Percentiles rank a stretch among this genome's conserved stretches.
These are phyloP conservation scores for Closterium sp. DNA, from an alignment of 139 green algal species.

Conservation along the genomic window DNA sequence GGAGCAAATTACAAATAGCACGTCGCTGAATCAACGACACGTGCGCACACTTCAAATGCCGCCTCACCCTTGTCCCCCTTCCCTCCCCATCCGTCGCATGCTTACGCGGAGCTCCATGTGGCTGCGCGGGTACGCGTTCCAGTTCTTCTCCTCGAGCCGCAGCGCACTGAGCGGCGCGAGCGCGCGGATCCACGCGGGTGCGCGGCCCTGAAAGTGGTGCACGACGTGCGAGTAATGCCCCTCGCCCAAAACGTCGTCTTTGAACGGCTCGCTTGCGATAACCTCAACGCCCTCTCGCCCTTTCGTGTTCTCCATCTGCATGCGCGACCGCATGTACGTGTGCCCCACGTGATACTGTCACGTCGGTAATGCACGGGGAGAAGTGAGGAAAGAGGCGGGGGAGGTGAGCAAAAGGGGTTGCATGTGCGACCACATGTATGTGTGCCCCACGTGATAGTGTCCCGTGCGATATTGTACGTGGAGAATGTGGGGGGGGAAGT, in stretches of 20 bases:
- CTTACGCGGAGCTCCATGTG: not conserved
- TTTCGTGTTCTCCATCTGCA: conserved; percentile 6
- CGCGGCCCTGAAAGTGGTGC: not conserved
- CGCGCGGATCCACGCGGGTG: conserved; percentile 2
- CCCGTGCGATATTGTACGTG: not conserved
- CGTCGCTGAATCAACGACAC: too few species aligned
- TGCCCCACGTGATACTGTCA: too few species aligned
- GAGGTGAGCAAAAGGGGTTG: too few species aligned
- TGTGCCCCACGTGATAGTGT: not conserved
- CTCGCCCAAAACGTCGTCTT: not conserved
- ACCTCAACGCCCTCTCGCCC: not conserved
- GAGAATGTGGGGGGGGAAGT: not conserved
- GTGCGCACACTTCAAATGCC: not conserved
- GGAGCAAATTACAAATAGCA: too few species aligned
- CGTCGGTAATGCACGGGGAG: too few species aligned
- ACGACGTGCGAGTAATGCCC: conserved; percentile 1
- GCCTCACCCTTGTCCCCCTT: not conserved
- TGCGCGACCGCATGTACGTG: too few species aligned
- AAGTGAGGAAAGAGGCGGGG: too few species aligned
- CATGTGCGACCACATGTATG: not conserved
- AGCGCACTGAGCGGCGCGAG: not conserved
- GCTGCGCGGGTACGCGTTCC: conserved; percentile 1
- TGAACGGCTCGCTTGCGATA: conserved; percentile 3
- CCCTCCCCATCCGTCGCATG: not conserved
- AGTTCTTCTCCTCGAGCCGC: not conserved